Conservation (phyloP, 805 yeast genomes). For the Tanozyma kutaoensis region DNA sequence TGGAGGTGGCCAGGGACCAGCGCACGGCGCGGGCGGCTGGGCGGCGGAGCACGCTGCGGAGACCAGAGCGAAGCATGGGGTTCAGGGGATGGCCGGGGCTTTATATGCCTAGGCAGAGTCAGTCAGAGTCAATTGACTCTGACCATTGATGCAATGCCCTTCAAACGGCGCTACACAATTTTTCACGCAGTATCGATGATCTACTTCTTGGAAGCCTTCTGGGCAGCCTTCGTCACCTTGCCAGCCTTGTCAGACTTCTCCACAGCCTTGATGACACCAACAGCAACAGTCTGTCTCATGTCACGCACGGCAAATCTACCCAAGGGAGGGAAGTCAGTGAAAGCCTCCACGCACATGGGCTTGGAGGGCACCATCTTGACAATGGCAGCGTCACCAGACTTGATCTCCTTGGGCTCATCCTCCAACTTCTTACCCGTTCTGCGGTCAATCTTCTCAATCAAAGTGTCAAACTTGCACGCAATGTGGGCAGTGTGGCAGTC, state of each 20-base stretch:
- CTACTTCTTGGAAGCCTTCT: conserved; percentile 69
- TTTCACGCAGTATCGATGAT: too few relatives aligned
- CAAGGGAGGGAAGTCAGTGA: conserved; percentile 32
- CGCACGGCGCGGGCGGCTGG: too few relatives aligned
- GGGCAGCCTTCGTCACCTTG: conserved; percentile 96
- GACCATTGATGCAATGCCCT: too few relatives aligned
- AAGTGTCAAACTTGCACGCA: conserved; percentile 77
- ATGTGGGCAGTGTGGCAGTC: conserved; percentile 92
- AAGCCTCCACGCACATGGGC: conserved; percentile 32
- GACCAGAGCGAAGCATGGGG: too few relatives aligned
- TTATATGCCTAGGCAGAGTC: too few relatives aligned
- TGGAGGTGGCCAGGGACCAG: conserved; percentile 30
- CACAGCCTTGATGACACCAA: conserved; percentile 96
- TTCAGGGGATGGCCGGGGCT: too few relatives aligned
- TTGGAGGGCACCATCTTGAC: conserved; percentile 30
- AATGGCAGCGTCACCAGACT: conserved; percentile 26
- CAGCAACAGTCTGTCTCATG: conserved; percentile 99
- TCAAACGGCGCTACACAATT: too few relatives aligned
- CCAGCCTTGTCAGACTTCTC: conserved; percentile 79
- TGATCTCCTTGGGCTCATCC: conserved; percentile 20
- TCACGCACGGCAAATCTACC: conserved; percentile 74
- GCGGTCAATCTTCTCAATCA: conserved; percentile 78
- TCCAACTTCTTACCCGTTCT: conserved; percentile 33
- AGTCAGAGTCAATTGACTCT: too few relatives aligned
- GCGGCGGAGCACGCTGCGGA: too few relatives aligned